These are phyloP conservation scores for Heimioporus sp. DNA, from an alignment of 768 basidiomycete species.

Conservation along the genomic window DNA sequence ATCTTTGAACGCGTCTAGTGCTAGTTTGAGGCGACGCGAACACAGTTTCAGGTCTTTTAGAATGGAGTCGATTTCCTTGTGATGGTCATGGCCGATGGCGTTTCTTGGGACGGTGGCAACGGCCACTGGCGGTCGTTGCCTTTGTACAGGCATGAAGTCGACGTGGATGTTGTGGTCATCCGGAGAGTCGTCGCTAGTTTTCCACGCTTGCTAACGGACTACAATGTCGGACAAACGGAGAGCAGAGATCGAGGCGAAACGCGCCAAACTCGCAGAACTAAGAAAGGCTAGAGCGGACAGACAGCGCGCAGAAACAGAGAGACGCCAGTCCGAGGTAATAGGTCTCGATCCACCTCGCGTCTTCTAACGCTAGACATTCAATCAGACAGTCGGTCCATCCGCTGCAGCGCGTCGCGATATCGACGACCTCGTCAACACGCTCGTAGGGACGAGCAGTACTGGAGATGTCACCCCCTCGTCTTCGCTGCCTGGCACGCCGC, in stretches of 20 bases:
- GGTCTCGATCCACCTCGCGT: not conserved
- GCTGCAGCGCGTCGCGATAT: conserved; percentile 53
- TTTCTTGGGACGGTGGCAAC: conserved; percentile 18
- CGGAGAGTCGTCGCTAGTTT: too few relatives aligned
- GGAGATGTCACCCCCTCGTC: conserved; percentile 64
- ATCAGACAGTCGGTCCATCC: conserved; percentile 41
- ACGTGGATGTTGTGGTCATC: too few relatives aligned
- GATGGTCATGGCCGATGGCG: conserved; percentile 18
- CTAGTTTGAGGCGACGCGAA: conserved; percentile 51
- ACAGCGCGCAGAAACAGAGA: conserved; percentile 52
- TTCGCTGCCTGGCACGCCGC: conserved; percentile 71
- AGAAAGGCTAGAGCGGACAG: conserved; percentile 73
- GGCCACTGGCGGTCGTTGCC: conserved; percentile 1
- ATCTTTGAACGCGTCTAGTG: conserved; percentile 28
- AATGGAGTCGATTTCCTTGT: conserved; percentile 48
- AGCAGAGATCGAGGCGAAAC: conserved; percentile 89
- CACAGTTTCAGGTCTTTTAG: conserved; percentile 59
- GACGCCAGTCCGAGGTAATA: conserved; percentile 26
- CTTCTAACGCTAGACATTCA: not conserved
- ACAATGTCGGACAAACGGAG: conserved; percentile 65
- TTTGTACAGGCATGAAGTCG: conserved; percentile 8
- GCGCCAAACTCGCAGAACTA: conserved; percentile 82
- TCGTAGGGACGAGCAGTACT: conserved; percentile 50
- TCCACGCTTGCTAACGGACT: not conserved
- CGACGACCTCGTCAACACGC: conserved; percentile 63